Conservation (phyloP, 768 basidiomycete species). For the Tephrocybe sp. region DNA sequence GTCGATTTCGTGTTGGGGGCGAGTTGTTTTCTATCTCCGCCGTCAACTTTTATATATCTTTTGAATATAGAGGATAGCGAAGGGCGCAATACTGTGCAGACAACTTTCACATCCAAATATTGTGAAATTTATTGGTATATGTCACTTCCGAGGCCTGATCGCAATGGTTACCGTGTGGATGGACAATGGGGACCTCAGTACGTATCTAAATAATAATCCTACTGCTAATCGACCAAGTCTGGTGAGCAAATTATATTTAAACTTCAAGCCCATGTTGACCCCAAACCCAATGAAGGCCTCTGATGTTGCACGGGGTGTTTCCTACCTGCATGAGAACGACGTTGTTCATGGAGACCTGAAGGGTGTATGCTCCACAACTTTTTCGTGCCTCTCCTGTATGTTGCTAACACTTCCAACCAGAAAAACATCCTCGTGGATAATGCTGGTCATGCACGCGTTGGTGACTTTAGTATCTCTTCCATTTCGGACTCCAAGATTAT, state of each 20-base stretch:
- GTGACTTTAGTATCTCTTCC: slow-evolving; percentile 5
- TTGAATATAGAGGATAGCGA: too few relatives aligned
- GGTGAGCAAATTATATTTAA: background rate
- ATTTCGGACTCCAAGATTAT: background rate
- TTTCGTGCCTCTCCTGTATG: background rate
- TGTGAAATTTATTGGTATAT: too few relatives aligned
- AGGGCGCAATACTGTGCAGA: too few relatives aligned
- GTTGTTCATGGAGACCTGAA: slow-evolving; percentile 3
- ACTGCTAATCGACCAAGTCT: background rate
- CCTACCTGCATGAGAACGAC: background rate
- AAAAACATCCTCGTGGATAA: background rate
- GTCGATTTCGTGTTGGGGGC: too few relatives aligned
- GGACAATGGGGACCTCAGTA: slow-evolving; percentile 6
- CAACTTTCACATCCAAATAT: too few relatives aligned
- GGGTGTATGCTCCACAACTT: background rate
- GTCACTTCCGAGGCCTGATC: too few relatives aligned
- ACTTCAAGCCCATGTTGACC: background rate
- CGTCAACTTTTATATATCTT: too few relatives aligned
- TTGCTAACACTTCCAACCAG: background rate
- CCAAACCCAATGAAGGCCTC: background rate
- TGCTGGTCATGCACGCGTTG: background rate
- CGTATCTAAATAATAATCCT: background rate
- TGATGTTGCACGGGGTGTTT: background rate
- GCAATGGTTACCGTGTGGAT: slow-evolving; percentile 16
- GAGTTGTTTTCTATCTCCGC: too few relatives aligned